These are phyloP conservation scores for Aeschynomene evenia DNA, from an alignment of 306 rosid species.

Conservation along the genomic window DNA sequence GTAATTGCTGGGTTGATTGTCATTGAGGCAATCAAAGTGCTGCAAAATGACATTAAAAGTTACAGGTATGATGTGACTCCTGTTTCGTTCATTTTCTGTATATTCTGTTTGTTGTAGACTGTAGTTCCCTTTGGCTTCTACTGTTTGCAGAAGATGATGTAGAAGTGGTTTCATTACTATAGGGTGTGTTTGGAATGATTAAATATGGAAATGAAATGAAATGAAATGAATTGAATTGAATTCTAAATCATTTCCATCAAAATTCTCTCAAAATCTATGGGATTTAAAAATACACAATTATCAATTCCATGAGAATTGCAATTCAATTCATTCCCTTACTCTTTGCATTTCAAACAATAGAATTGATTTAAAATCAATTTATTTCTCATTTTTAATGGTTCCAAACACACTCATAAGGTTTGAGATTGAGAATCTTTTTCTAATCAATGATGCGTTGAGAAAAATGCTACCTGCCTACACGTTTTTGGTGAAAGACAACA, in stretches of 20 bases:
- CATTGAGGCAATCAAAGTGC: constrained; percentile 95
- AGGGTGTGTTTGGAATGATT: too few relatives aligned
- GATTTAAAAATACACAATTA: too few relatives aligned
- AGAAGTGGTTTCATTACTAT: constrained; percentile 10
- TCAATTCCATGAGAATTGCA: too few relatives aligned
- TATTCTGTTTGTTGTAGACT: constrained; percentile 11
- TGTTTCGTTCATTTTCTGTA: constrained; percentile 4
- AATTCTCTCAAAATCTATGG: too few relatives aligned
- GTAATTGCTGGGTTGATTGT: constrained; percentile 97
- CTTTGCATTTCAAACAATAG: too few relatives aligned
- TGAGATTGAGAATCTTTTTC: constrained; percentile 12
- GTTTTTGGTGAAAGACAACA: neutral
- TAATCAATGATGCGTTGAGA: constrained; percentile 9
- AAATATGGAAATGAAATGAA: too few relatives aligned
- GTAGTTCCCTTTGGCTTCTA: neutral
- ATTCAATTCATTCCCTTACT: too few relatives aligned
- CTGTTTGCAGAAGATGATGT: neutral
- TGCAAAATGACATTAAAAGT: constrained; percentile 60
- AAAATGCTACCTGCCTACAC: constrained; percentile 10
- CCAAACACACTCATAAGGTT: too few relatives aligned
- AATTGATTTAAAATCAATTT: too few relatives aligned
- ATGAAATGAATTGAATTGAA: too few relatives aligned
- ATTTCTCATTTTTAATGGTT: too few relatives aligned
- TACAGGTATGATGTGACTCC: constrained; percentile 61
- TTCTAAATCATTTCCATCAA: too few relatives aligned